Evolutionary conservation across 1,284 basidiomycete species (phyloP), one percentile per base, ranked within the genome.

Genomic region (Apiotrichum mycotoxinovorans): DNA sequence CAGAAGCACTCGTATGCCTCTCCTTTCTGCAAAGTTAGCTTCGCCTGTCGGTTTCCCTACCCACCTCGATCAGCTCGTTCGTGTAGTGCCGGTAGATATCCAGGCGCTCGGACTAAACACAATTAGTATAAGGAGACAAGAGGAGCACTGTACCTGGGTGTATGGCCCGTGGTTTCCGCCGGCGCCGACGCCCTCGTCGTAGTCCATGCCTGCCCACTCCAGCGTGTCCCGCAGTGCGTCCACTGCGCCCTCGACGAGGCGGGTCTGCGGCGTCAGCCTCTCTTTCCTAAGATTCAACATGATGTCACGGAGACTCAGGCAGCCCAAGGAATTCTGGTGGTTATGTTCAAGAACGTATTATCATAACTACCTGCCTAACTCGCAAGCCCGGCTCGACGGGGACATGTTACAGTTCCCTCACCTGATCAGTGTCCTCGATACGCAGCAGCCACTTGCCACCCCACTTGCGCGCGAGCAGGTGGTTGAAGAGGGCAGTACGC

Each of bases 1-100:
- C 94, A 96, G 79, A 98, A 99, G 74, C 96, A 98, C 25, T 90
- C 85, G 73, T 99, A 99, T 2, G 95, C 96, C 56, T 89, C 84
- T 0, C 88, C 89, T 20, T 83, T 83, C 90, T 93, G 63, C 26
- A n/a, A 1, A 9, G n/a, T 40, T 20, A 40, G 46, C 11, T 0
- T 8, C 7, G 18, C 10, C 12, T 18, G 35, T 41, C 47, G 22
- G 37, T 43, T 40, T 30, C 38, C 12, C 33, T 12, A 34, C 80
- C 53, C 64, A 91, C 90, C 53, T 88, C 83, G 42, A 97, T 79
- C 0, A 98, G 83, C 63, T 83, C 85, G 47, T 84, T 80, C 0
- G 88, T 81, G 64, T 95, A 87, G 0, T 79, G 70, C 26, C 82
- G 84, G 74, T 99, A 98, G 14, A 97, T 77, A 65, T 91, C 87